Percentiles rank a stretch among this genome's conserved stretches.
Evolutionary conservation across 441 rosid species (phyloP).

Genomic region (Metrosideros polymorpha): DNA sequence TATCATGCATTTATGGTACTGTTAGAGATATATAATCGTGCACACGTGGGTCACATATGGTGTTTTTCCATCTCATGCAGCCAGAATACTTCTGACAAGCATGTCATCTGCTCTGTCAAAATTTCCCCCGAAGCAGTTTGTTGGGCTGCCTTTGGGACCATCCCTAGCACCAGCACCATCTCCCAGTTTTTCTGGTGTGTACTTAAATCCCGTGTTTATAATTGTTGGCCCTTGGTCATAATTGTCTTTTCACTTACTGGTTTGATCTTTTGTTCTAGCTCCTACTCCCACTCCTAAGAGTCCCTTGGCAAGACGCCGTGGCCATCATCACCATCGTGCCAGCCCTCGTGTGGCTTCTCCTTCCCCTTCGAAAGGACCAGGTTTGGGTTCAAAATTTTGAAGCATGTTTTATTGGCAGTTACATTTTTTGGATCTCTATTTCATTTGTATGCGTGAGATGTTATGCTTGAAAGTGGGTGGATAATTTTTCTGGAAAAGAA

Average conservation of each 20-base stretch:
- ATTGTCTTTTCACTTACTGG: conserved; percentile 2
- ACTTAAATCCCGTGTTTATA: background rate
- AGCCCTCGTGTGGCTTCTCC: conserved; percentile 52
- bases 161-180: conserved; percentile 38
- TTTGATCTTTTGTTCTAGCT: conserved; percentile 19
- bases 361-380: conserved; percentile 52
- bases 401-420: background rate
- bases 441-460: background rate
- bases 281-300: conserved; percentile 27
- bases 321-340: conserved; percentile 36
- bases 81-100: conserved; percentile 33
- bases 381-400: conserved; percentile 15
- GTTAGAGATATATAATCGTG: background rate
- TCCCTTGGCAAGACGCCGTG: conserved; percentile 35
- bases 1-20: background rate
- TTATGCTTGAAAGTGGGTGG: background rate
- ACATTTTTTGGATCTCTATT: background rate
- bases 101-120: conserved; percentile 23
- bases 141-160: conserved; percentile 27
- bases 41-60: conserved; percentile 1
- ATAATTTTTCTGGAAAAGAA: background rate
- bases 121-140: conserved; percentile 19
- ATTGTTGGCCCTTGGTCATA: background rate
- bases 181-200: conserved; percentile 35
- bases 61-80: conserved; percentile 35